A percentile compares a stretch with the other conserved stretches of the same genome.
phyloP scores from a whole-genome alignment of 2,329 filamentous ascomycete species.

The Rutstroemia sp. region DNA sequence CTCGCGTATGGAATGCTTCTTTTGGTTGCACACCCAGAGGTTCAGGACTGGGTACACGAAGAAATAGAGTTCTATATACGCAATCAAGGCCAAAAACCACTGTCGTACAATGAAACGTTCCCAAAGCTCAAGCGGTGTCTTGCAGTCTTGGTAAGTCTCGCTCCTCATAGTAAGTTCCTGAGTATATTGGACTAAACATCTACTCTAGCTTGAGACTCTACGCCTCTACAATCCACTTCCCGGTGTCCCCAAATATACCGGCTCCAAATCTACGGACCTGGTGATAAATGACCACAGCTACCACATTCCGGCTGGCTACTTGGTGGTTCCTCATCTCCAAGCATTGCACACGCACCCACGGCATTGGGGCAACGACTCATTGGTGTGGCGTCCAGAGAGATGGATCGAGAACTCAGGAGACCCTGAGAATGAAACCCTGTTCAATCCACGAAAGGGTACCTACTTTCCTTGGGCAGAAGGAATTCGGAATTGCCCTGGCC shows the following conservation, averaged over 20 bases:
- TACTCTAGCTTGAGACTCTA: constrained; percentile 35
- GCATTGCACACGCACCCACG: constrained; percentile 9
- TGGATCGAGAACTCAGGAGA: constrained; percentile 12
- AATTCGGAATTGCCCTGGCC: constrained; percentile 12
- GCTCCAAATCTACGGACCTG: constrained; percentile 8
- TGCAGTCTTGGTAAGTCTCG: constrained; percentile 27
- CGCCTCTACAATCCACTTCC: constrained; percentile 45
- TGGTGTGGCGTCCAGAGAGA: constrained; percentile 12
- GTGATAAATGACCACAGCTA: background rate
- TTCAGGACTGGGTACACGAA: constrained; percentile 9
- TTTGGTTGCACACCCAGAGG: constrained; percentile 13
- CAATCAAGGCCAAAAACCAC: constrained; percentile 22
- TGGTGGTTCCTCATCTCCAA: constrained; percentile 30
- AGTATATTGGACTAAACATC: background rate
- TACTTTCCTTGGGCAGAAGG: constrained; percentile 15
- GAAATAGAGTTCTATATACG: constrained; percentile 10
- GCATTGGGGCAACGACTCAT: constrained; percentile 16
- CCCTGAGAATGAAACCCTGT: background rate
- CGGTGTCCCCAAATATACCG: constrained; percentile 43
- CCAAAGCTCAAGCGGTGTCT: constrained; percentile 34
- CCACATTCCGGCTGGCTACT: constrained; percentile 24
- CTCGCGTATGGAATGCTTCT: constrained; percentile 18
- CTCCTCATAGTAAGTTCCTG: background rate
- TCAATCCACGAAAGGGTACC: constrained; percentile 4
- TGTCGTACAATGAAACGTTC: constrained; percentile 31